These are phyloP conservation scores for Scheffersomyces coipomensis DNA, from an alignment of 805 yeast species.

Conservation along the genomic window DNA sequence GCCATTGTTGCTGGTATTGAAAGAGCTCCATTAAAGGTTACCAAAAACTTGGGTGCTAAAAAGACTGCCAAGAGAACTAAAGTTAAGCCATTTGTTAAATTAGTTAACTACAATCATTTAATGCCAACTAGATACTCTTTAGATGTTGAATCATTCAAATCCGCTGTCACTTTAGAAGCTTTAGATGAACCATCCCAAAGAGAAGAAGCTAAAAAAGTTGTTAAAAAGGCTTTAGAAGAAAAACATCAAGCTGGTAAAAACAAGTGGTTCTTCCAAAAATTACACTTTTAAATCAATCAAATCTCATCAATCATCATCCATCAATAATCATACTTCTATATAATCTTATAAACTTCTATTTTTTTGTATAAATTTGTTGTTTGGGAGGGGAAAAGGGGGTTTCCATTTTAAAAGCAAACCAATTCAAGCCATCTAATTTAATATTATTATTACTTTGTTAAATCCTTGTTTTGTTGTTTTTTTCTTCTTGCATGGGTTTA, in stretches of 20 bases:
- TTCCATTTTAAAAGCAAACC: too few relatives aligned
- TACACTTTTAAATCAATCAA: slow-evolving; percentile 82
- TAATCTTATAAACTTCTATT: too few relatives aligned
- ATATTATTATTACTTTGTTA: too few relatives aligned
- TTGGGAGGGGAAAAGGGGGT: too few relatives aligned
- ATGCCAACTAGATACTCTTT: slow-evolving; percentile 99
- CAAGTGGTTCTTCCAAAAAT: slow-evolving; percentile 99
- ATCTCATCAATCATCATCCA: too few relatives aligned
- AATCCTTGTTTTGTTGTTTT: too few relatives aligned
- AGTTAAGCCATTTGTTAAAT: slow-evolving; percentile 99
- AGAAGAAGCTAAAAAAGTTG: slow-evolving; percentile 98
- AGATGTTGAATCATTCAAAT: slow-evolving; percentile 94
- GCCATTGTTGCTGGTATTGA: slow-evolving; percentile 99
- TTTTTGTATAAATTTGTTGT: too few relatives aligned
- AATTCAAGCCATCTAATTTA: too few relatives aligned
- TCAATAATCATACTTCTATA: too few relatives aligned
- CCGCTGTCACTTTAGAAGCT: slow-evolving; percentile 88
- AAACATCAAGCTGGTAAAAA: slow-evolving; percentile 99
- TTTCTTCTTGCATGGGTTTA: slow-evolving; percentile 24
- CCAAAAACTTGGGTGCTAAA: slow-evolving; percentile 94
- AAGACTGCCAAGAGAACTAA: slow-evolving; percentile 95
- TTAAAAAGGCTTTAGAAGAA: slow-evolving; percentile 99
- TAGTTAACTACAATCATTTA: slow-evolving; percentile 98
- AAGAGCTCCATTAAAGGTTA: slow-evolving; percentile 95
- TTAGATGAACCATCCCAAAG: slow-evolving; percentile 97